phyloP scores from a whole-genome alignment of 306 rosid species.

The Dalbergia cochinchinensis region DNA sequence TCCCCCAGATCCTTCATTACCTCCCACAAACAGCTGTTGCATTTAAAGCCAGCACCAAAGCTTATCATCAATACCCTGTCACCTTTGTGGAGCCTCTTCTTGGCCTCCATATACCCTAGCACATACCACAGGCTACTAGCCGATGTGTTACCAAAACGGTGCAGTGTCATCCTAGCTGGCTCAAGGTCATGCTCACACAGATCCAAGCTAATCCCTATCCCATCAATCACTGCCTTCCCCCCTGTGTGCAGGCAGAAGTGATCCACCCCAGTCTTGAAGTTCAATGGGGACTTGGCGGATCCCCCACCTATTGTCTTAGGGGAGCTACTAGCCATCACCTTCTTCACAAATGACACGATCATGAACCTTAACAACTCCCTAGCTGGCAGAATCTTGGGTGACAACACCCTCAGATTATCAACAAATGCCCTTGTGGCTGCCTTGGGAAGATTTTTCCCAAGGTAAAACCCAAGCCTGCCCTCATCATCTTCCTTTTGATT shows the following conservation, averaged over 20 bases:
- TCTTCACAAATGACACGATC: constrained; percentile 46
- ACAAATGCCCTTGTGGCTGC: constrained; percentile 88
- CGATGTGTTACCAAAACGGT: constrained; percentile 90
- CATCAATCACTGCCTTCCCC: constrained; percentile 93
- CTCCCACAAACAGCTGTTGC: constrained; percentile 90
- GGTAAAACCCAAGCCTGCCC: constrained; percentile 69
- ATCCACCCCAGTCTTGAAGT: constrained; percentile 74
- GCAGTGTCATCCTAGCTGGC: constrained; percentile 94
- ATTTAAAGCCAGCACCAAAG: constrained; percentile 96
- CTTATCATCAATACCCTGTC: constrained; percentile 84
- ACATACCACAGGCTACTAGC: constrained; percentile 94
- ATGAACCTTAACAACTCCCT: constrained; percentile 70
- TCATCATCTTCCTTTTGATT: constrained; percentile 73
- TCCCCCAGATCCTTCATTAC: constrained; percentile 68
- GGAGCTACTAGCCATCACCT: constrained; percentile 22
- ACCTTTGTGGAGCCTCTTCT: constrained; percentile 76
- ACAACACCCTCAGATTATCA: constrained; percentile 70
- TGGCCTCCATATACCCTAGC: constrained; percentile 90
- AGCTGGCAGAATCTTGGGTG: constrained; percentile 77
- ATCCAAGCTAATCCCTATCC: constrained; percentile 71
- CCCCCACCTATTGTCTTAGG: constrained; percentile 12
- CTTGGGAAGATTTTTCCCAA: constrained; percentile 75
- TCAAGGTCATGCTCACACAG: constrained; percentile 74
- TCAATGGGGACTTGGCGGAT: constrained; percentile 52
- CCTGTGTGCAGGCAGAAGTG: constrained; percentile 92